Evolutionary conservation across 352 stramenopile species (phyloP), one percentile per base, ranked within the genome.

Genomic region (Phytophthora melonis): DNA sequence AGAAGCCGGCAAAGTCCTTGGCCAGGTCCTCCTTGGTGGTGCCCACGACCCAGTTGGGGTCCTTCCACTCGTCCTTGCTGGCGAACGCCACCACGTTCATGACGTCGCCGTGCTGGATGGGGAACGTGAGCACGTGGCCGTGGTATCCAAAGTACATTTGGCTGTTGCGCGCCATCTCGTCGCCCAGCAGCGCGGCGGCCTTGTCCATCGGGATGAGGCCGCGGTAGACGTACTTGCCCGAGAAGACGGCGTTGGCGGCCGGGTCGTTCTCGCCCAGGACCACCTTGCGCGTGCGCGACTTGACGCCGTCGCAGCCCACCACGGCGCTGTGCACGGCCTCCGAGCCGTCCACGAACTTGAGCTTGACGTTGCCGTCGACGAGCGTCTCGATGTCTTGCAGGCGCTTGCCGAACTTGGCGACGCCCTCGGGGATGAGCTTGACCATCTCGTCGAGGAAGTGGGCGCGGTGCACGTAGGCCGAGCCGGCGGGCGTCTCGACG

Each of bases 131-230:
- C 32, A 81, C 62, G 56, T 81, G 74, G n/a, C 74, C 74, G 25
- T 81, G 74, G 61, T 78, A 78, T 11, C 74, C 74, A 7, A 81
- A 77, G 70, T 81, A 81, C 70, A 81, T 81, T 32, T 81, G 74
- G n/a, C 70, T 78, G 47, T 81, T 81, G 65, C 74, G 74, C 49
- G 74, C 74, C 59, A 81, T 71, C 25, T 81, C 61, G 47, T 81
- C 74, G n/a, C 74, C 70, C 50, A 81, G 47, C 13, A 67, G 57
- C 57, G 70, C 74, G 30, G 66, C 65, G 14, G 74, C 74, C 70
- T 81, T 81, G 47, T 81, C 70, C 74, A 81, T 81, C 14, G 74
- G 66, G 50, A 78, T 60, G 27, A 81, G 63, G 58, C 74, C 70
- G 21, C 74, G 74, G 63, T 81, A 81, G 52, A 71, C 74, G 57